Evolutionary conservation across 1,284 basidiomycete genomes (phyloP).

Genomic region (Entoloma clypeatum): DNA sequence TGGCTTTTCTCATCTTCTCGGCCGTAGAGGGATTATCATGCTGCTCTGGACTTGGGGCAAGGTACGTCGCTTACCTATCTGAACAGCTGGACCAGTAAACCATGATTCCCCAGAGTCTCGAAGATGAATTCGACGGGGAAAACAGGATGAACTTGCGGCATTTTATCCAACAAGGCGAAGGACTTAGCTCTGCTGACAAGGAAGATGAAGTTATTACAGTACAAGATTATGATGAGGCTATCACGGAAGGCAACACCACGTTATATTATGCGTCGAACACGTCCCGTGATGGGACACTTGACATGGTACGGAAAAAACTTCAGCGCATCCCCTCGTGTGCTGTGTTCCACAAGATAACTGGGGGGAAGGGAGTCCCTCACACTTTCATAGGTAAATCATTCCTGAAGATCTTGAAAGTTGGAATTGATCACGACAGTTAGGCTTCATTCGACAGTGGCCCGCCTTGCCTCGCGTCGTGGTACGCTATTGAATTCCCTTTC

Average conservation of each 20-base stretch:
- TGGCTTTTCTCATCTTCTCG: background rate
- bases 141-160: slow-evolving; percentile 53
- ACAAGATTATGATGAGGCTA: slow-evolving; percentile 17
- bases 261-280: slow-evolving; percentile 22
- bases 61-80: slow-evolving; percentile 24
- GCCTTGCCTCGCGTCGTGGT: slow-evolving; percentile 57
- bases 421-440: slow-evolving; percentile 19
- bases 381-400: slow-evolving; percentile 46
- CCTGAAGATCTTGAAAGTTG: background rate
- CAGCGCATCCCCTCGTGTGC: slow-evolving; percentile 49
- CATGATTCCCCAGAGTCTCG: slow-evolving; percentile 42
- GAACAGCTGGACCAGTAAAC: no score
- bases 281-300: slow-evolving; percentile 12
- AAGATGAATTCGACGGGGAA: slow-evolving; percentile 54
- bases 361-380: slow-evolving; percentile 54
- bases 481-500: slow-evolving; percentile 17
- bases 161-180: slow-evolving; percentile 38
- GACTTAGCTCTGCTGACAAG: slow-evolving; percentile 4
- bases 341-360: slow-evolving; percentile 53
- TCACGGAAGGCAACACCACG: slow-evolving; percentile 14
- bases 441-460: slow-evolving; percentile 53
- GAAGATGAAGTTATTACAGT: slow-evolving; percentile 10
- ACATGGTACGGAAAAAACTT: slow-evolving; percentile 30
- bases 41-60: slow-evolving; percentile 63
- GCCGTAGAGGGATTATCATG: slow-evolving; percentile 42